Conservation (phyloP, 768 basidiomycete genomes). For the Boletus pseudo-olivaceus region DNA sequence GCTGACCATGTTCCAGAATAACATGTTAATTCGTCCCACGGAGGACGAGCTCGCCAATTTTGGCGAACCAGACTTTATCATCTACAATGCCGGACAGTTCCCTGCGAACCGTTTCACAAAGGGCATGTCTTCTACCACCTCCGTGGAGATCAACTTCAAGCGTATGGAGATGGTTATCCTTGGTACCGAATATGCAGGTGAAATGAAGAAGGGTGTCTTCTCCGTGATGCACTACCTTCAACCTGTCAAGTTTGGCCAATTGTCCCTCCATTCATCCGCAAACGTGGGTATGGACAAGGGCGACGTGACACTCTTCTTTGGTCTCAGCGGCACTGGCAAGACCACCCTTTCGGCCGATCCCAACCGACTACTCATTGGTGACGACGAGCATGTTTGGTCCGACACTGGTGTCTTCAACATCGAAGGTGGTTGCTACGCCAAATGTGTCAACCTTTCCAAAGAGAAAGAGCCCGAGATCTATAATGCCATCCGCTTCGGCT, state of each 20-base stretch:
- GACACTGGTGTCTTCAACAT: constrained; percentile 99
- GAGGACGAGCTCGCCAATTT: constrained; percentile 90
- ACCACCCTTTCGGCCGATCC: constrained; percentile 98
- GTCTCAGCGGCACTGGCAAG: constrained; percentile 97
- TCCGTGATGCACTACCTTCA: constrained; percentile 99
- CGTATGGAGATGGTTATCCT: constrained; percentile 99
- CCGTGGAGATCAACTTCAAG: constrained; percentile 99
- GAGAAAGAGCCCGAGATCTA: constrained; percentile 99
- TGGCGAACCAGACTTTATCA: constrained; percentile 98
- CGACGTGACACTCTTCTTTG: constrained; percentile 98
- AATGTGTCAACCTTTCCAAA: constrained; percentile 92
- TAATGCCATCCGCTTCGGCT: constrained; percentile 91
- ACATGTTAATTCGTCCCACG: constrained; percentile 99
- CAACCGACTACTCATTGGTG: constrained; percentile 89
- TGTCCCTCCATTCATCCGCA: constrained; percentile 96
- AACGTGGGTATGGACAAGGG: constrained; percentile 87
- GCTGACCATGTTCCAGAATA: constrained; percentile 56
- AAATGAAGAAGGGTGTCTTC: constrained; percentile 99
- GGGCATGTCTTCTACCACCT: constrained; percentile 99
- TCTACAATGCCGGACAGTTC: constrained; percentile 99
- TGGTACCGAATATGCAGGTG: constrained; percentile 95
- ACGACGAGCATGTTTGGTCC: constrained; percentile 99
- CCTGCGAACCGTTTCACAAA: constrained; percentile 99
- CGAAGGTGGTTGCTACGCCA: constrained; percentile 99
- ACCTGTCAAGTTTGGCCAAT: constrained; percentile 97